Evolutionary conservation across 768 basidiomycete species (phyloP), one percentile per base, ranked within the genome.

Genomic region (Lactarius tabidus): DNA sequence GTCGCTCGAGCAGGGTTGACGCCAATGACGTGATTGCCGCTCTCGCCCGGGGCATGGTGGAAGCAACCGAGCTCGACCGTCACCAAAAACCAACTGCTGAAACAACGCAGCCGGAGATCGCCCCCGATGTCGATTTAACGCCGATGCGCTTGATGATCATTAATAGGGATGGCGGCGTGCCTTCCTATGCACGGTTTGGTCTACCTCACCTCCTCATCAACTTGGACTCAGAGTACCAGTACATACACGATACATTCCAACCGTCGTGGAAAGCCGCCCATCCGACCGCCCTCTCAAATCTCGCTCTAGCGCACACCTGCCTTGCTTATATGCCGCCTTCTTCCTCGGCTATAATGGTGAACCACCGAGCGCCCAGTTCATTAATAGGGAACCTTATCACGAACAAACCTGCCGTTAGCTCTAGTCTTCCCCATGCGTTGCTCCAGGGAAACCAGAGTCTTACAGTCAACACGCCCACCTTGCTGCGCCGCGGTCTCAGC

Each of bases 371-470:
- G 1, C 91, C 95, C 0, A 93, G 92, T 66, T 93, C 93, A 2
- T 85, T 99, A 67, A 98, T 99, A 71, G 96, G 86, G 54, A 98
- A 98, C 76, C 83, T 99, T 31, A 95, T 99, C 73, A 99, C 96
- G 36, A 99, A 99, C 75, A 96, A 95, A 73, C 97, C 97, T 3
- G 94, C 93, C 9, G 87, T 96, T 65, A 95, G 93, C 71, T 96
- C 95, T 3, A 95, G 93, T 70, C 82, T 99, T 38, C 95, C 97
- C 53, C 94, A 97, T 71, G 93, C 96, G 7, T 81, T 98, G 20
- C 82, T 98, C 31, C 91, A 93, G 68, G 88, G 90, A 7, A 91
- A 93, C 73, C 81, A 91, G 57, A 89, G 88, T 70, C 83, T 98
- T 59, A 95, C 93, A 0, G 83, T 84, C 2, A 89, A 96, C 69